Base-by-base conservation (phyloP, 306 rosid genomes). In the Hylodesmum podocarpum region DNA sequence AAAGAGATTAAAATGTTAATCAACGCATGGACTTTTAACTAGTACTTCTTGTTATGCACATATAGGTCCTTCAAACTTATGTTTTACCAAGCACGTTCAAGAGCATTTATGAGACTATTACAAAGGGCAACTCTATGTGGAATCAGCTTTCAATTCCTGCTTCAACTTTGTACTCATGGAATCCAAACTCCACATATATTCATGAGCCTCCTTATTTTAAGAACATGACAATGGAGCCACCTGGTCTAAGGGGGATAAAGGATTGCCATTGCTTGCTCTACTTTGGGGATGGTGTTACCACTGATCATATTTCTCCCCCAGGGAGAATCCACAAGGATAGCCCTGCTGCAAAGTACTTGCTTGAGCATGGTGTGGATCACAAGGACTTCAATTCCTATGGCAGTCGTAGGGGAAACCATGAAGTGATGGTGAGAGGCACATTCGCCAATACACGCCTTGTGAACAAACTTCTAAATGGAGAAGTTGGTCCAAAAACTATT, bases 321-420 rank as follows among this genome's bases (percentile, higher is more conserved):
- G 98, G 98, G 82, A 92, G 87, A 86, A 90, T 95, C 78, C 86
- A 92, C 80, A 95, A 89, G 85, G 97, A 95, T 53, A 95, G 97
- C 75, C 97, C 96, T 80, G 97, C 97, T 14, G 98, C 98, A 12
- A 89, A 89, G 49, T 92, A 74, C 86, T 96, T 95, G 37, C 79
- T 92, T 37, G 93, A 90, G 51, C 92, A 81, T 19, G 96, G 97
- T 39, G 96, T 92, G 72, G 93, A 88, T 15, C 89, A 85, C 81
- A 90, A 82, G 74, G 98, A 94, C 87, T 94, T 94, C 86, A 94
- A 94, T 84, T 92, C 97, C 69, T 92, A 94, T 61, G 97, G 98
- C 76, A 92, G 98, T 78, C 93, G 95, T 11, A 91, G 95, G 39
- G 98, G 97, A 51, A 94, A 94, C 80, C 97, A 92, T 83, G 98